Base-by-base conservation (phyloP, 495 filamentous ascomycete species). In the Xylaria sp. region DNA sequence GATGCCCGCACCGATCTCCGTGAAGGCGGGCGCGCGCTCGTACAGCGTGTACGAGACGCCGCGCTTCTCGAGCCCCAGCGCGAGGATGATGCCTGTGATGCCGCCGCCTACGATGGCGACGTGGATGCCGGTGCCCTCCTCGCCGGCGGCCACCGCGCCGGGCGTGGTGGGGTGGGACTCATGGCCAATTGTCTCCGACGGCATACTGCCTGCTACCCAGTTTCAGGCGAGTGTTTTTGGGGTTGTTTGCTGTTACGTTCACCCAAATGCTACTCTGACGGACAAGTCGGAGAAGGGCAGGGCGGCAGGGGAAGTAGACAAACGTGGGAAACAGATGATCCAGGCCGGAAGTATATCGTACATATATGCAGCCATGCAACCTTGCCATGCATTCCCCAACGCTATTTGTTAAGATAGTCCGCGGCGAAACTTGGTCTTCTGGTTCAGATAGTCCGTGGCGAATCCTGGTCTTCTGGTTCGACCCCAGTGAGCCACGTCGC, bases 61-160 rank as follows among this genome's bases (percentile, higher is more conserved):
- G 72, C 87, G 87, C n/a, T 80, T 80, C 67, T 85, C 81, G 9
- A 90, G 82, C 24, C 83, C 88, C 0, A 86, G 77, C 14, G 88
- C 88, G 0, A 91, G 83, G 64, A 81, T 80, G 40, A 90, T 80
- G 24, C 89, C 89, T 1, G 87, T 85, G 58, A 91, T 89, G 14
- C 89, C 89, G 41, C 82, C 88, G 64, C 89, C 89, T 55, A 90
- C 77, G 61, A 91, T 88, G 67, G 88, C 88, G 65, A 90, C 73
- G 61, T 76, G 79, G 48, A 85, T 70, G 43, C n/a, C 29, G n/a
- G 21, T 55, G n/a, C n/a, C n/a, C 4, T 41, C 50, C 11, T 19
- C 24, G 2, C 50, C 17, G 33, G 8, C 33, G 7, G 9, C 8
- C 65, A 70, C 53, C 7, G 33, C 19, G 19, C 15, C 33, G 64